Conservation (phyloP, 208 protist genomes). For the Trypanosoma boissoni region DNA sequence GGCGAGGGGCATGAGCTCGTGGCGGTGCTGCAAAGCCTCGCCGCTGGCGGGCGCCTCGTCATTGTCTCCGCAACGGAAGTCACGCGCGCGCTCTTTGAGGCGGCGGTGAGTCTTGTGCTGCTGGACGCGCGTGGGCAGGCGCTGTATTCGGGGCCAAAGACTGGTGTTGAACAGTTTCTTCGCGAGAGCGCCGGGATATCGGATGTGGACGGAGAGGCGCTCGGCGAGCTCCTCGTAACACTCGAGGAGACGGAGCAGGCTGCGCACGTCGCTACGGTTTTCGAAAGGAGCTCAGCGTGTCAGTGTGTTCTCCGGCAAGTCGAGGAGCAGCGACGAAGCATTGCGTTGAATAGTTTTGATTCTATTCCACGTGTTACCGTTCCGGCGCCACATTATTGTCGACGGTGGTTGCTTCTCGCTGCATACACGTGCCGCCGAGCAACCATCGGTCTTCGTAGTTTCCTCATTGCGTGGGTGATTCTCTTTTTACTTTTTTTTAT, state of each 20-base stretch:
- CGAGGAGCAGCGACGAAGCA: constrained; percentile 27
- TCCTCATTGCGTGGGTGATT: constrained; percentile 35
- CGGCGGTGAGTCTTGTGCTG: constrained; percentile 34
- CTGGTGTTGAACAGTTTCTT: constrained; percentile 35
- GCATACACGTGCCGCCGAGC: constrained; percentile 27
- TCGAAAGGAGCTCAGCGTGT: constrained; percentile 20
- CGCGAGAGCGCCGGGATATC: constrained; percentile 26
- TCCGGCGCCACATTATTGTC: constrained; percentile 18
- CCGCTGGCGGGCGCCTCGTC: constrained; percentile 9
- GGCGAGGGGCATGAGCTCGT: constrained; percentile 19
- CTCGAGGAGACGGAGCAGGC: constrained; percentile 36
- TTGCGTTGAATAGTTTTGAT: constrained; percentile 25
- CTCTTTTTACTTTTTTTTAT: constrained; percentile 39
- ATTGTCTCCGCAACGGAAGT: constrained; percentile 30
- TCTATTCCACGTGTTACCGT: not conserved
- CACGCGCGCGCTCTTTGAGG: constrained; percentile 35
- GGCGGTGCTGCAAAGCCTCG: constrained; percentile 7
- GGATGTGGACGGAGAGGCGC: constrained; percentile 29
- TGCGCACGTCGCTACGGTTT: constrained; percentile 16
- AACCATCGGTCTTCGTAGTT: constrained; percentile 11
- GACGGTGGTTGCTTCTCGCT: constrained; percentile 25
- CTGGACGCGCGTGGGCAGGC: constrained; percentile 31
- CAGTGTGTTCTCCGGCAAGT: constrained; percentile 24
- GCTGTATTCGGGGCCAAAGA: constrained; percentile 35
- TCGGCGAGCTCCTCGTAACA: constrained; percentile 43